phyloP scores from a whole-genome alignment of 108 stramenopile species.

The Skeletonema costatum region DNA sequence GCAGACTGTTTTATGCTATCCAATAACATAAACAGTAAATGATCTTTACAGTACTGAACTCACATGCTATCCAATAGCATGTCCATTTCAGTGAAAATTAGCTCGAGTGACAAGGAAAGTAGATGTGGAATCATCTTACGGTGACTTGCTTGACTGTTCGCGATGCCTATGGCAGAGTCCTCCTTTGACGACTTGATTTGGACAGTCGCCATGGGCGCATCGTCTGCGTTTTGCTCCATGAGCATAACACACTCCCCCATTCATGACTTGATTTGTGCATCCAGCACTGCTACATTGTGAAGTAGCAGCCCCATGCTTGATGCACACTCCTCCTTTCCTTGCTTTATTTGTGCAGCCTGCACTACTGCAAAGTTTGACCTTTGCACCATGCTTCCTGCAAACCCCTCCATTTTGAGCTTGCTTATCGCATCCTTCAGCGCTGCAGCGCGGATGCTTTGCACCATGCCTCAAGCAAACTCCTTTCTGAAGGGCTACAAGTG shows the following conservation, averaged over 20 bases:
- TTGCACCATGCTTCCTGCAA: conserved; percentile 1
- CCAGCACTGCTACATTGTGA: neutral
- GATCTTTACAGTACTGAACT: too few species aligned
- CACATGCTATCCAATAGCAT: too few species aligned
- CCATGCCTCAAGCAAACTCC: conserved; percentile 14
- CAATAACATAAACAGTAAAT: too few species aligned
- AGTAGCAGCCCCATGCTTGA: neutral
- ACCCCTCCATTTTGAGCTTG: conserved; percentile 8
- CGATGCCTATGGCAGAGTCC: neutral
- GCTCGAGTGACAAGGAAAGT: too few species aligned
- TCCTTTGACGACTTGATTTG: conserved; percentile 2
- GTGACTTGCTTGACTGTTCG: too few species aligned
- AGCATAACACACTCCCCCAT: neutral
- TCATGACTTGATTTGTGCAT: neutral
- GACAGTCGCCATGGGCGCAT: neutral
- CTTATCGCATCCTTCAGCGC: conserved; percentile 9
- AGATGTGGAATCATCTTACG: too few species aligned
- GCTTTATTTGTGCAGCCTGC: neutral
- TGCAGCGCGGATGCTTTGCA: conserved; percentile 1
- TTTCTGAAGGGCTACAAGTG: conserved; percentile 2
- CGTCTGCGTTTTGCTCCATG: neutral
- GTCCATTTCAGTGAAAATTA: too few species aligned
- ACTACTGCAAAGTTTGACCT: neutral
- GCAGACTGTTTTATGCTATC: too few species aligned
- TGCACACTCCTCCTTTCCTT: neutral